phyloP scores from a whole-genome alignment of 345 rosid genomes.

The Luvunga scandens region DNA sequence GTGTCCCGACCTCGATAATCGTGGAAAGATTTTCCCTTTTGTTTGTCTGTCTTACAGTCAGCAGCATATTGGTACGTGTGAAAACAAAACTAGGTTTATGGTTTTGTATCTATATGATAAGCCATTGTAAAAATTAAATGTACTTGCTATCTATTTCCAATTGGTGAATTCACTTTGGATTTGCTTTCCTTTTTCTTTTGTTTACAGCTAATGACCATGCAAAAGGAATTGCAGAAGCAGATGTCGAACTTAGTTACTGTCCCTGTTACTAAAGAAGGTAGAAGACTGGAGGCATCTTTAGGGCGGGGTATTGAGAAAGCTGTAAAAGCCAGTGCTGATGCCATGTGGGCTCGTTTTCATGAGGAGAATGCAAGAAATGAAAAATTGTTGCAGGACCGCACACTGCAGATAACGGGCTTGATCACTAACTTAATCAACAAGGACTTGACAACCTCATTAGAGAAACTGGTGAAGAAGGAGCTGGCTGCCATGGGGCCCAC shows the following conservation, averaged over 20 bases:
- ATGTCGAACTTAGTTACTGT: slow-evolving; percentile 51
- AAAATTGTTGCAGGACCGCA: slow-evolving; percentile 52
- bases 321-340: slow-evolving; percentile 69
- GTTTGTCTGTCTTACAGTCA: not conserved
- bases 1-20: not conserved
- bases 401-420: slow-evolving; percentile 58
- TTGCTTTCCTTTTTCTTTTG: not conserved
- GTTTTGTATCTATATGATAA: not conserved
- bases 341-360: slow-evolving; percentile 76
- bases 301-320: slow-evolving; percentile 74
- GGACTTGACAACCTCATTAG: slow-evolving; percentile 56
- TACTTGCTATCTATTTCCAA: not conserved
- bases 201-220: slow-evolving; percentile 55
- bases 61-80: not conserved
- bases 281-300: slow-evolving; percentile 68
- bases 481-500: slow-evolving; percentile 49
- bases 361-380: slow-evolving; percentile 70
- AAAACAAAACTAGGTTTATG: not conserved
- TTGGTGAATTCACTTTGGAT: not conserved
- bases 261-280: slow-evolving; percentile 67
- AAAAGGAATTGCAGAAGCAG: slow-evolving; percentile 85
- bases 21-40: not conserved
- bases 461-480: slow-evolving; percentile 73
- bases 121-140: not conserved
- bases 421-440: slow-evolving; percentile 53